Evolutionary conservation across 768 basidiomycete genomes (phyloP), one percentile per base, ranked within the genome.

Genomic region (Tulasnella sp.): DNA sequence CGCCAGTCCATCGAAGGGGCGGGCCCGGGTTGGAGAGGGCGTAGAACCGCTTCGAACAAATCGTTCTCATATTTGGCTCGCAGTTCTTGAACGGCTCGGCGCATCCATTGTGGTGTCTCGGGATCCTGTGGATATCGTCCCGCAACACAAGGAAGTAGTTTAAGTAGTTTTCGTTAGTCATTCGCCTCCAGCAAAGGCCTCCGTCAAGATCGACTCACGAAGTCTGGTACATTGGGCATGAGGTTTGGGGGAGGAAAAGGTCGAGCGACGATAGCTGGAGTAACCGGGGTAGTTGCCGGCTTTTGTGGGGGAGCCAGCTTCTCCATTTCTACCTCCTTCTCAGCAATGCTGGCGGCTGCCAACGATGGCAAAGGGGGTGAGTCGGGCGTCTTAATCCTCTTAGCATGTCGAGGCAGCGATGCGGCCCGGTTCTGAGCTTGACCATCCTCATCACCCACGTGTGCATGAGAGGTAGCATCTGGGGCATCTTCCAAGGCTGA

Each of bases 1-100:
- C 95, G 90, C 96, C 97, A 98, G 85, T 97, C 96, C 16, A 83
- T 75, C 7, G 91, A 89, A 18, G 87, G 88, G 69, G 89, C 87
- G 44, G 88, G 85, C 16, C 54, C 88, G 8, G 89, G 87, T 84
- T 91, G 93, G 41, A 91, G 89, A 46, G 85, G 83, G 24, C 86
- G 86, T 20, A 91, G 86, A 44, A 94, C 91, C 24, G 94, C 90
- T 83, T 94, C 93, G 83, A 98, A 97, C 80, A 85, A 90, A 85
- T 98, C 97, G 81, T 94, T 90, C 1, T 93, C 92, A 84, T 95
- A 97, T 86, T 89, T 90, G 12, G 87, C 85, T 83, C 92, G 91
- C 89, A 96, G 90, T 1, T 87, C 88, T 75, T 89, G 89, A 84
- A 93, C 90, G n/a, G 83, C 69, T 80, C 81, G 3, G 77, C 80